Conservation (phyloP, 2,329 filamentous ascomycete species). For the Madurella mycetomatis region DNA sequence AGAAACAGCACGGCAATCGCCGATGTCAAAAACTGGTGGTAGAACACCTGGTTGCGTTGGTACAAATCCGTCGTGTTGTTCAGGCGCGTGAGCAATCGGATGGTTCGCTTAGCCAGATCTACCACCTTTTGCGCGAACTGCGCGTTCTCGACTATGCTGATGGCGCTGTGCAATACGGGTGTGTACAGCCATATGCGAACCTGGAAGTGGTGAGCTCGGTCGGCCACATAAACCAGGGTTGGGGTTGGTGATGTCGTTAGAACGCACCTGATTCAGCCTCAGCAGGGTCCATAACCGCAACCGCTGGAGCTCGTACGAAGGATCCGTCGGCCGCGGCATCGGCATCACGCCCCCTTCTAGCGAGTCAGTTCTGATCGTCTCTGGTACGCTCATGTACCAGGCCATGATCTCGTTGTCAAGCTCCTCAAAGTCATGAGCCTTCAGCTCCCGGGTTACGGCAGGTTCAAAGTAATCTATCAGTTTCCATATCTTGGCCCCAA, state of each 20-base stretch:
- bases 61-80: conserved; percentile 71
- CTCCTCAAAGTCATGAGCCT: conserved; percentile 69
- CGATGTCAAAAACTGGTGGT: conserved; percentile 74
- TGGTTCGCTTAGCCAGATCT: conserved; percentile 71
- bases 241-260: neutral
- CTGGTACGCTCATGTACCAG: conserved; percentile 77
- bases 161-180: conserved; percentile 78
- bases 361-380: conserved; percentile 54
- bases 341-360: conserved; percentile 51
- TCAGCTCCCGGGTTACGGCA: conserved; percentile 57
- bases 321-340: conserved; percentile 50
- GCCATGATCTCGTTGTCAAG: conserved; percentile 79
- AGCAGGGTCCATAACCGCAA: conserved; percentile 81
- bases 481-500: conserved; percentile 83
- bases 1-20: conserved; percentile 73
- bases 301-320: conserved; percentile 64
- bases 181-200: conserved; percentile 87
- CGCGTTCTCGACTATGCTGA: conserved; percentile 74
- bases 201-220: conserved; percentile 19
- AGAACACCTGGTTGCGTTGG: conserved; percentile 67
- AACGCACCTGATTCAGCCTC: conserved; percentile 67
- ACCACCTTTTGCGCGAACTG: conserved; percentile 69
- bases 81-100: conserved; percentile 64
- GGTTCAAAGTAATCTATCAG: conserved; percentile 67
- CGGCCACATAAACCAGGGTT: neutral